Base-by-base conservation (phyloP, 208 protist species). In the Balamuthia mandrillaris region DNA sequence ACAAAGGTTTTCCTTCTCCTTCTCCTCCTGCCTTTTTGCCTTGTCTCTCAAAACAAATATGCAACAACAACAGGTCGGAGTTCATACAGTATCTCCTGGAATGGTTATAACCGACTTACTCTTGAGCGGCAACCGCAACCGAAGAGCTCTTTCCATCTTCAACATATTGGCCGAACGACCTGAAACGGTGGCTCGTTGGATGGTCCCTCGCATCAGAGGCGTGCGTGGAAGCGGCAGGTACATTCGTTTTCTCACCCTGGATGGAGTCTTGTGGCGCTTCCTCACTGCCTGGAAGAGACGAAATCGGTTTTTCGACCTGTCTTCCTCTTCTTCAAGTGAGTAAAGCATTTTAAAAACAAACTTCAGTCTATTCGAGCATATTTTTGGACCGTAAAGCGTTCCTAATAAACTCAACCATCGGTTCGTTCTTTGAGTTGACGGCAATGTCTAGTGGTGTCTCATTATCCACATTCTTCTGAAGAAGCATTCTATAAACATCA, bases 231-330 rank as follows among this genome's bases (percentile, higher is more conserved):
- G 35, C 29, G 61, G 61, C n/a, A 33, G 61, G 10, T 72, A 72
- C 33, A 72, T 72, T 39, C 41, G 47, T 33, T 72, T 29, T 39
- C 37, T 72, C 10, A 72, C 61, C 9, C 37, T 39, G 1, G 61
- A 31, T 21, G 61, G 61, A 18, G 61, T n/a, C 6, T 33, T 39
- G 7, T 72, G 61, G 61, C 61, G 61, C 35, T 72, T 72, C 61
- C 37, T 39, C 61, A 72, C 61, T 39, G 41, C 47, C 37, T 72
- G 21, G 4, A 42, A 9, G 18, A 42, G 61, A 27, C 41, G 47
- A 39, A 39, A 72, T 27, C 61, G 61, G n/a, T 72, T 72, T 39
- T 72, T 72, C 37, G 61, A 72, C 61, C n/a, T n/a, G n/a, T n/a
- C n/a, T n/a, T n/a, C n/a, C n/a, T n/a, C n/a, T n/a, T n/a, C n/a